Base-by-base conservation (phyloP, 305 asterid species). In the Euphrasia arctica region DNA sequence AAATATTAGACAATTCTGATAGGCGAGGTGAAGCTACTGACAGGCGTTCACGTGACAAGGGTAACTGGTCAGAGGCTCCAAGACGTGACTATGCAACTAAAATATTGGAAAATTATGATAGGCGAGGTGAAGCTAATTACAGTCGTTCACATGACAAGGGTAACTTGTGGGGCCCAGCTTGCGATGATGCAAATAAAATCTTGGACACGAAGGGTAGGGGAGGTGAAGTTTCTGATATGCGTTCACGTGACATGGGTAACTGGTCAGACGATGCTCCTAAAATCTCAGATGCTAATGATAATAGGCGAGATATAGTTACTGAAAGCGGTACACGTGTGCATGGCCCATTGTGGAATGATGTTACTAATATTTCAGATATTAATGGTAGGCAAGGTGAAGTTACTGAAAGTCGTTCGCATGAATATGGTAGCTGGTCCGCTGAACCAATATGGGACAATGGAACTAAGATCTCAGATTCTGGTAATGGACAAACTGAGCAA, bases 401-500 rank as follows among this genome's bases (percentile, higher is more conserved):
- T 47, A 47, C 18, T 47, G 52, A 47, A n/a, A 47, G 52, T 13
- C 52, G 52, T 11, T 47, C 52, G 5, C 52, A 47, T 47, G 52
- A 47, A n/a, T 11, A 47, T n/a, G 15, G 52, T n/a, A 47, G 5
- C 5, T 47, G 52, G 52, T n/a, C 2, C 18, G 18, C 5, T 4
- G 52, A 1, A 5, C 51, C 51, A 9, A n/a, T 13, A 47, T 47
- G 18, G 18, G 51, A 47, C 15, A 13, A 47, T 47, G 51, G 4
- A 47, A 47, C 18, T 47, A 47, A 12, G n/a, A 47, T 36, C 42
- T 36, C 42, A 36, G 42, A 74, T 52, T 42, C 64, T 58, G 42
- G 51, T 57, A 12, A 62, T 39, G 79, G 74, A 49, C 72, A 74
- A 72, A 49, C 27, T 56, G 77, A 14, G 28, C 9, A 27, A 50